Evolutionary conservation across 805 yeast genomes (phyloP), one percentile per base, ranked within the genome.

Genomic region (Candida piceae): DNA sequence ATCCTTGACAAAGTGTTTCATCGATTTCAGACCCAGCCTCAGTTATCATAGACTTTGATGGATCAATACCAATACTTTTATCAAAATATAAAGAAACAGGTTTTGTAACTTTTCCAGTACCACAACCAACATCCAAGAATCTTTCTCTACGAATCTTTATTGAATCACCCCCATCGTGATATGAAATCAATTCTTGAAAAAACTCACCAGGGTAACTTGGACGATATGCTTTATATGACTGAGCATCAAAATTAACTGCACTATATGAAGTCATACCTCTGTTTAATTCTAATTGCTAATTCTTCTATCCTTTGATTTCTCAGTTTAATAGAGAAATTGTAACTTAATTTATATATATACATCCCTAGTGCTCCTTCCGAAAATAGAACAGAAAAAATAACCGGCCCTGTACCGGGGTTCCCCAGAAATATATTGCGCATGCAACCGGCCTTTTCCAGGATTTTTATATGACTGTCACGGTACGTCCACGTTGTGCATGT

Each of bases 41-140:
- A 2, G 57, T 53, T 11, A 81, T 62, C 90, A 83, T 83, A 1
- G 60, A 60, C 1, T 52, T 53, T 0, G 86, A 77, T 3, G 73
- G 62, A 53, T 84, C 95, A 1, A 78, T 63, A 1, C 90, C 94
- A 19, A 78, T 61, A 1, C 77, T 75, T 15, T 58, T 45, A n/a
- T 65, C 53, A 46, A 79, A 77, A 34, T 62, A 55, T 1, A 58
- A 45, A 4, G 69, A 47, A 25, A 80, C 52, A 29, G 76, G 74
- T 40, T 70, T 65, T 0, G 89, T 71, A 1, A 81, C 90, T 42
- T 77, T 77, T 0, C 94, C 94, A 0, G 93, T 74, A 0, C 95
- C 95, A 57, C 88, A 81, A 0, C 93, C 95, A 4, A 81, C 61
- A 58, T 85, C 95, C 10, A 84, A 53, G 11, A 32, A 31, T 2